A percentile compares a stretch with the other conserved stretches of the same genome.
Conservation (phyloP, 75 land plant genomes). For the Selaginella moellendorffii region DNA sequence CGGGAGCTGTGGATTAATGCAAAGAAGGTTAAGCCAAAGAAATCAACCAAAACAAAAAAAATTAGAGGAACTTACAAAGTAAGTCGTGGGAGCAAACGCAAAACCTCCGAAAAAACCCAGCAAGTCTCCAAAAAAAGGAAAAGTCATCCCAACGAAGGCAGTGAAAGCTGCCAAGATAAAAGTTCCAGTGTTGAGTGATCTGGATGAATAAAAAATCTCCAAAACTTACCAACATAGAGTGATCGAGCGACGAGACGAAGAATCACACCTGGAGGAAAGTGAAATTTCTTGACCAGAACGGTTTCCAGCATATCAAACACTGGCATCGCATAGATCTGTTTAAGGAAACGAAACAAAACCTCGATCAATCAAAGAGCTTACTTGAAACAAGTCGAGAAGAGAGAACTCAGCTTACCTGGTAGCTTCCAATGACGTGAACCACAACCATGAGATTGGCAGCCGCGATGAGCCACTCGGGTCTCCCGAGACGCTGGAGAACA, state of each 20-base stretch:
- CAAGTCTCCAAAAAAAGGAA: slow-evolving; percentile 7
- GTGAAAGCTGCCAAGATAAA: slow-evolving; percentile 1
- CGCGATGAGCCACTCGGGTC: background rate
- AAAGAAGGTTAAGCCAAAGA: background rate
- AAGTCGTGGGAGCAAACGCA: slow-evolving; percentile 2
- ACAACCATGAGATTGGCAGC: background rate
- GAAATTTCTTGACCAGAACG: background rate
- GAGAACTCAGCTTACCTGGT: background rate
- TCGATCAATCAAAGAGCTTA: background rate
- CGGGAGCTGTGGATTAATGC: slow-evolving; percentile 37
- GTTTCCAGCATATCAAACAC: background rate
- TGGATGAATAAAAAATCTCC: background rate
- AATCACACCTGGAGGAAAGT: background rate
- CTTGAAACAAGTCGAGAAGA: background rate
- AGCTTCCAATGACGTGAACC: background rate
- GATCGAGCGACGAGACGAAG: background rate
- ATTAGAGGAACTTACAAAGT: background rate
- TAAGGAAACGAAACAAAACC: background rate
- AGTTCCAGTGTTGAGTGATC: background rate
- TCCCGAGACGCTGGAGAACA: background rate
- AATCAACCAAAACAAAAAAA: background rate
- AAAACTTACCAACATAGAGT: slow-evolving; percentile 6
- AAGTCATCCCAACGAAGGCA: background rate
- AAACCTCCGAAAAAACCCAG: slow-evolving; percentile 2
- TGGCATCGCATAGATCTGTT: slow-evolving; percentile 4